Conservation (phyloP, 306 rosid genomes). For the Ormosia semicastrata region DNA sequence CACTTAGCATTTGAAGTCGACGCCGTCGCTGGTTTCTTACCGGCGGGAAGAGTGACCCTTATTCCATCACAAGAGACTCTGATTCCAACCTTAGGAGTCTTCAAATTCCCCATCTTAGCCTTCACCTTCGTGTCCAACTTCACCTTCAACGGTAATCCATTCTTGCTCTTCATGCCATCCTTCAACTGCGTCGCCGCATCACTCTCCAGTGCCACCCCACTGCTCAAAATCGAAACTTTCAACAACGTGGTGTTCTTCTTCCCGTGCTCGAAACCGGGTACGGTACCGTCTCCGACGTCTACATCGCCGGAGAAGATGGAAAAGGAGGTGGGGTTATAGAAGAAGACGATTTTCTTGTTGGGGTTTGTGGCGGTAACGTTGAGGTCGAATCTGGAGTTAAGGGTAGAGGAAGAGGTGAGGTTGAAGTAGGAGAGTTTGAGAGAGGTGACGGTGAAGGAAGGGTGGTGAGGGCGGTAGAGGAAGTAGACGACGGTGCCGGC, state of each 20-base stretch:
- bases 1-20: conserved; percentile 63
- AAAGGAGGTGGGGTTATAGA: conserved; percentile 30
- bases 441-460: conserved; percentile 36
- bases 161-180: conserved; percentile 57
- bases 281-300: conserved; percentile 32
- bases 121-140: conserved; percentile 71
- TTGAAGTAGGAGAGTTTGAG: conserved; percentile 40
- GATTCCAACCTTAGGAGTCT: conserved; percentile 64
- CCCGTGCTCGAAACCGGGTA: conserved; percentile 48
- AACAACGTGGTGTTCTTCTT: conserved; percentile 71
- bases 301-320: conserved; percentile 19
- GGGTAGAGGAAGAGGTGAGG: conserved; percentile 36
- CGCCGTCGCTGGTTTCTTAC: conserved; percentile 70
- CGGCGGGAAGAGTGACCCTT: conserved; percentile 52
- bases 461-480: conserved; percentile 62
- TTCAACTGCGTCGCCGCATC: conserved; percentile 37
- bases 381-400: conserved; percentile 38
- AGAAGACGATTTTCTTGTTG: conserved; percentile 28
- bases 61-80: conserved; percentile 77
- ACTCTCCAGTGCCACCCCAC: conserved; percentile 31
- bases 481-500: conserved; percentile 58
- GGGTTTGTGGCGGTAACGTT: conserved; percentile 40
- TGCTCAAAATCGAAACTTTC: conserved; percentile 42
- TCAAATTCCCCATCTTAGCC: conserved; percentile 56
- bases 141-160: conserved; percentile 60